Percentiles rank a stretch among this genome's conserved stretches.
Conservation (phyloP, 2,329 filamentous ascomycete genomes). For the Cadophora malorum region DNA sequence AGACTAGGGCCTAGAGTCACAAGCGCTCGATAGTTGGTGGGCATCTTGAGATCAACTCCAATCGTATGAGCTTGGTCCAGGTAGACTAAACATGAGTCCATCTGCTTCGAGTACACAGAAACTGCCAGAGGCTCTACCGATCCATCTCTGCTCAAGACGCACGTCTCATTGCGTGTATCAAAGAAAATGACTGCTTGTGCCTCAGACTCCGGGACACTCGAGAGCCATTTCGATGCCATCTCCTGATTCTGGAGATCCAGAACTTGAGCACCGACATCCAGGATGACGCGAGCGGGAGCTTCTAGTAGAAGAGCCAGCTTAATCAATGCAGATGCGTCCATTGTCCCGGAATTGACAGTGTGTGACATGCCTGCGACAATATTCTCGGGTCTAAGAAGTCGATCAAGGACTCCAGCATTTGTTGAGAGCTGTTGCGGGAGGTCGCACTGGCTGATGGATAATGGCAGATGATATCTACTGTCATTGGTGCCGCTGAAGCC, state of each 20-base stretch:
- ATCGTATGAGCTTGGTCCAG: conserved; percentile 74
- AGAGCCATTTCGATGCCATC: too few relatives aligned
- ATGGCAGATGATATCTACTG: conserved; percentile 60
- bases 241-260: conserved; percentile 53
- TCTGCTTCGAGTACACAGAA: conserved; percentile 46
- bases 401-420: conserved; percentile 68
- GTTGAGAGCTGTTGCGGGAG: conserved; percentile 63
- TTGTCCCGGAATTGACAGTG: conserved; percentile 38
- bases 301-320: conserved; percentile 49
- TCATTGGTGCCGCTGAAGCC: conserved; percentile 75
- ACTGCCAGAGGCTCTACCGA: too few relatives aligned
- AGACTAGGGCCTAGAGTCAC: conserved; percentile 69
- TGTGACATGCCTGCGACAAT: background rate
- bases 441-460: conserved; percentile 66
- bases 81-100: conserved; percentile 49
- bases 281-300: conserved; percentile 59
- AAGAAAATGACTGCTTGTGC: too few relatives aligned
- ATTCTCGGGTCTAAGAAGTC: conserved; percentile 63
- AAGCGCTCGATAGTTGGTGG: conserved; percentile 62
- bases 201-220: too few relatives aligned
- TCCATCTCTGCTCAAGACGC: too few relatives aligned
- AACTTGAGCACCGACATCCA: conserved; percentile 76
- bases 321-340: conserved; percentile 54
- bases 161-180: too few relatives aligned
- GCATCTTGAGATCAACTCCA: conserved; percentile 71